Evolutionary conservation across 2,329 filamentous ascomycete species (phyloP).

Genomic region (Chrysoporthe deuterocubensis): DNA sequence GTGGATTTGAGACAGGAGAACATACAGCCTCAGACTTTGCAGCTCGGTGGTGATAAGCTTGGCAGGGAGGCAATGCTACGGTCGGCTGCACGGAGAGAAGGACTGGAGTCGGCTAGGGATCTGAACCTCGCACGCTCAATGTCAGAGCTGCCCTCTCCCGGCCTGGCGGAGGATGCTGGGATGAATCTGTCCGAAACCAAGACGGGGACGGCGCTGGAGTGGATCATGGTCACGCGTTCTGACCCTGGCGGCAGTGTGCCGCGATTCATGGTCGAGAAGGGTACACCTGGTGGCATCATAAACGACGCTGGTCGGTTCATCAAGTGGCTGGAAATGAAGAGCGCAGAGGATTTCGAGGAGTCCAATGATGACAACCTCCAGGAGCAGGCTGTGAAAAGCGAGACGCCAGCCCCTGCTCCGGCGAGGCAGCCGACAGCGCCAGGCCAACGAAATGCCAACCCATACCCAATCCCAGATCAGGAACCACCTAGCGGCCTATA

Average conservation of each 20-base stretch:
- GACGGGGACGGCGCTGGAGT: conserved; percentile 66
- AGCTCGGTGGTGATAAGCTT: conserved; percentile 31
- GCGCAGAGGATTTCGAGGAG: conserved; percentile 40
- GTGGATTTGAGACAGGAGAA: conserved; percentile 45
- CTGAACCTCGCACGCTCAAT: conserved; percentile 10
- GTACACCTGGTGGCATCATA: conserved; percentile 80
- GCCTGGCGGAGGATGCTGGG: conserved; percentile 11
- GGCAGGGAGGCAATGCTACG: conserved; percentile 49
- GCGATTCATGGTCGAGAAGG: conserved; percentile 87
- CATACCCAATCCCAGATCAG: conserved; percentile 21
- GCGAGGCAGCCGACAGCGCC: conserved; percentile 12
- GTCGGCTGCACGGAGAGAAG: conserved; percentile 41
- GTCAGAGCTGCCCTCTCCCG: conserved; percentile 21
- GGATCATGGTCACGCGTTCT: conserved; percentile 90
- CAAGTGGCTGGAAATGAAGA: conserved; percentile 65
- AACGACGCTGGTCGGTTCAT: conserved; percentile 80
- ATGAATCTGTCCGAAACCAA: conserved; percentile 31
- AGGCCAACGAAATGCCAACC: conserved; percentile 21
- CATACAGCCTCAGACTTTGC: conserved; percentile 34
- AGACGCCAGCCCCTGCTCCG: conserved; percentile 34
- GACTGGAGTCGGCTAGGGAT: conserved; percentile 17
- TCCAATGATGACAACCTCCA: conserved; percentile 31
- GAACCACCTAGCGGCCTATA: conserved; percentile 53
- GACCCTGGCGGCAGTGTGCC: conserved; percentile 89
- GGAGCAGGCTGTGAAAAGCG: conserved; percentile 36